Evolutionary conservation across 345 rosid genomes (phyloP), one percentile per base, ranked within the genome.

Genomic region (Clarkia xantiana): DNA sequence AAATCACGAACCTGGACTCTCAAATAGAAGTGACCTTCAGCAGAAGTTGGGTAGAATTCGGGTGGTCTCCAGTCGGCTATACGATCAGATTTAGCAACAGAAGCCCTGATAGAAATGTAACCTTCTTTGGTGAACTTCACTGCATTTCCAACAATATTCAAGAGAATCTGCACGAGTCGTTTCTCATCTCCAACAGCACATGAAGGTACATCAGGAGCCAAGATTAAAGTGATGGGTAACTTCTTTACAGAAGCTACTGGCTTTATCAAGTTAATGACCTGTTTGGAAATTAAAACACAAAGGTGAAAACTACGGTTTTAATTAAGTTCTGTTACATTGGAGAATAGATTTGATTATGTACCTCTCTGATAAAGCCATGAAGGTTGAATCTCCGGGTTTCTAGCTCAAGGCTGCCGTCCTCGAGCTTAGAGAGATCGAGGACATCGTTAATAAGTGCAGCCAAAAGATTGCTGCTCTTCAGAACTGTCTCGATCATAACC

Each of bases 41-140:
- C 67, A 22, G 71, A 52, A 9, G 61, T 70, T 0, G 84, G 94
- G 58, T 67, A 66, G 47, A 70, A 75, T 41, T 83, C 96, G 23
- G 84, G 84, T 22, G 78, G 73, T 45, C 65, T 74, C 74, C 93
- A 66, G 54, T 90, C 96, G 58, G 75, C 72, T 52, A 67, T 65
- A 38, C 78, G 73, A 45, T 86, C 97, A 2, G 91, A 80, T 61
- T 79, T 83, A 62, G 86, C 84, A 55, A 83, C 76, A 23, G 96
- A 76, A 47, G 71, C 97, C 34, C 70, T 57, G 36, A 83, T 50
- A n/a, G 86, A 81, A 40, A 81, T 75, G 18, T 64, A 64, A 50
- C 96, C 98, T 64, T 83, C 91, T 68, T 79, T 83, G 11, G 98
- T 86, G 74, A 83, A 90, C 79, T 90, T 90, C 63, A 86, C 94